A percentile compares a stretch with the other conserved stretches of the same genome.
phyloP scores from a whole-genome alignment of 2,329 filamentous ascomycete species.

The Xylariomycetidae sp. region DNA sequence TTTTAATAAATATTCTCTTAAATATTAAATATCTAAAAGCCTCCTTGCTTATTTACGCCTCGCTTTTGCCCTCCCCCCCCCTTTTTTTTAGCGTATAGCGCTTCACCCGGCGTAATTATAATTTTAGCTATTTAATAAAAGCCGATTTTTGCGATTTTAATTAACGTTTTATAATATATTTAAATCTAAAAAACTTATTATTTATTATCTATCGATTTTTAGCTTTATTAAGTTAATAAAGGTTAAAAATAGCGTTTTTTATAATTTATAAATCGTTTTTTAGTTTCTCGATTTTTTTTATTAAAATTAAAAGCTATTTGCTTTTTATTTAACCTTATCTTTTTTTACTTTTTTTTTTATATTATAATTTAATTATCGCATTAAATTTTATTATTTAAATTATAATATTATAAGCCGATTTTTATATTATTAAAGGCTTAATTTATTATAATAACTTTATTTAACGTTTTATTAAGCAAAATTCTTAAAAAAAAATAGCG shows the following conservation, averaged over 20 bases:
- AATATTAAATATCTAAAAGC: neutral
- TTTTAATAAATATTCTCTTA: neutral
- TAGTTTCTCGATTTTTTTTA: neutral
- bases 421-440: neutral
- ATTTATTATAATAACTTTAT: conserved; percentile 1
- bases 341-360: neutral
- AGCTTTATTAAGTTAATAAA: neutral
- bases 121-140: neutral
- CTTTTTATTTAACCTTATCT: neutral
- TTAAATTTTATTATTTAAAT: neutral
- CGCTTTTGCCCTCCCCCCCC: too few relatives aligned
- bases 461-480: neutral
- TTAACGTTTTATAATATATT: too few relatives aligned
- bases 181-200: neutral
- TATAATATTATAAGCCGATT: neutral
- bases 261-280: neutral
- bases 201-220: conserved; percentile 1
- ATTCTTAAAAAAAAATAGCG: neutral
- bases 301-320: neutral
- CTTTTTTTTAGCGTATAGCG: too few relatives aligned
- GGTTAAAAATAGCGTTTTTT: neutral
- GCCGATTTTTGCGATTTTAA: too few relatives aligned
- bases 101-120: too few relatives aligned
- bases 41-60: too few relatives aligned
- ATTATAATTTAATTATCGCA: too few relatives aligned